Evolutionary conservation across 768 basidiomycete species (phyloP).

Genomic region (Naganishia kalamii): DNA sequence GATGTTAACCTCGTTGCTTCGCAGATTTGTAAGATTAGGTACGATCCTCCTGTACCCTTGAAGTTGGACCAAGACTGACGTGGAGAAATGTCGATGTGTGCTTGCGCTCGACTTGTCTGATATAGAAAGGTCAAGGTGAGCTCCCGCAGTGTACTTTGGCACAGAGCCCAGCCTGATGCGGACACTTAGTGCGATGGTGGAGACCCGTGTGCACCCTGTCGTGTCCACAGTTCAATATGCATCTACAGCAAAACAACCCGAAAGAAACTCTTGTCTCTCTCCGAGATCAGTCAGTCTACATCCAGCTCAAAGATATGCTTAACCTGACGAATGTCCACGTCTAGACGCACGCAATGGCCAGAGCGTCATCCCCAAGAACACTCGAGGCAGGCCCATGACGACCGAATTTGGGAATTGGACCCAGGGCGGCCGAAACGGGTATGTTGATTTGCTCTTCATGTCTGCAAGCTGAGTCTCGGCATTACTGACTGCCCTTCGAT

Average conservation of each 20-base stretch:
- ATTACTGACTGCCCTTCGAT: too few relatives aligned
- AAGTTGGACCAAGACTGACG: neutral
- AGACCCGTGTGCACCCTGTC: constrained; percentile 21
- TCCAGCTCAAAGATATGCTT: neutral
- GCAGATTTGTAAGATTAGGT: constrained; percentile 25
- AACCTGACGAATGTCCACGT: neutral
- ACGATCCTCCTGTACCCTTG: neutral
- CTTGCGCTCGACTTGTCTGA: neutral
- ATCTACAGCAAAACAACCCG: constrained; percentile 20
- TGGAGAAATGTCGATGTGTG: neutral
- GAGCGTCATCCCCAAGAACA: constrained; percentile 5
- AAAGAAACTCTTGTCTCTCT: constrained; percentile 12
- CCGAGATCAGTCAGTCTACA: neutral
- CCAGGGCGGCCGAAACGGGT: neutral
- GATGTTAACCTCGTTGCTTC: neutral
- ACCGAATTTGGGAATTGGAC: constrained; percentile 8
- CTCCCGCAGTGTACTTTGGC: neutral
- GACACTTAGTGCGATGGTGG: constrained; percentile 20
- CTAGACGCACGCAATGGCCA: neutral
- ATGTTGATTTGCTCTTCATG: neutral
- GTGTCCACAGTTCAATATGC: constrained; percentile 16
- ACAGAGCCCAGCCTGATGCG: neutral
- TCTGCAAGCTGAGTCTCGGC: neutral
- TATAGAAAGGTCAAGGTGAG: constrained; percentile 24
- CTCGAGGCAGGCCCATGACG: constrained; percentile 13